Evolutionary conservation across 2,329 filamentous ascomycete species (phyloP).

Genomic region (Metarhizium sp.): DNA sequence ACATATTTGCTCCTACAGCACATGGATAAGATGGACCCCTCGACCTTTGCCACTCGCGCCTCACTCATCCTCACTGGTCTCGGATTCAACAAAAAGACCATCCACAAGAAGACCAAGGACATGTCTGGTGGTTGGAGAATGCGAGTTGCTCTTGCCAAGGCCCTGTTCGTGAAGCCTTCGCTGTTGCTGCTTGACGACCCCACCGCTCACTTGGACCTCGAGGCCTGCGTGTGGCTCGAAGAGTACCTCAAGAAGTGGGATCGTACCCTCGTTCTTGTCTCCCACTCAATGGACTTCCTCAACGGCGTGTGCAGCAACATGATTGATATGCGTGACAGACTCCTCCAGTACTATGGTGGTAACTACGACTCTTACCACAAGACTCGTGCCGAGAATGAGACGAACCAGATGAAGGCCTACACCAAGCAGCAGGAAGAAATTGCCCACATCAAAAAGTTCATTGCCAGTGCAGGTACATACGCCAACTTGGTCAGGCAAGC

Average conservation of each 20-base stretch:
- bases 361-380: slow-evolving; percentile 99
- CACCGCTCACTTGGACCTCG: slow-evolving; percentile 96
- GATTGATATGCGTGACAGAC: slow-evolving; percentile 91
- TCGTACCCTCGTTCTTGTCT: slow-evolving; percentile 89
- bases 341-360: slow-evolving; percentile 96
- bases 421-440: slow-evolving; percentile 99
- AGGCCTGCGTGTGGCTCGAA: slow-evolving; percentile 99
- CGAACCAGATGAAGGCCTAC: slow-evolving; percentile 98
- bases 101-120: slow-evolving; percentile 99
- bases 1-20: slow-evolving; percentile 46
- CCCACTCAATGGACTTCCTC: slow-evolving; percentile 97
- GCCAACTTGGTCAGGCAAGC: slow-evolving; percentile 98
- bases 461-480: slow-evolving; percentile 98
- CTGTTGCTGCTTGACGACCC: slow-evolving; percentile 95
- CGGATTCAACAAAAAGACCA: slow-evolving; percentile 96
- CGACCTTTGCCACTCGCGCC: slow-evolving; percentile 90
- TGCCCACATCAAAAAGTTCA: slow-evolving; percentile 99
- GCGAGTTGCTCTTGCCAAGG: slow-evolving; percentile 96
- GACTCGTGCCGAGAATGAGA: slow-evolving; percentile 87
- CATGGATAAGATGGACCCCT: slow-evolving; percentile 98
- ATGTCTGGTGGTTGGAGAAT: slow-evolving; percentile 99
- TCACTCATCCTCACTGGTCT: slow-evolving; percentile 97
- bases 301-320: slow-evolving; percentile 98
- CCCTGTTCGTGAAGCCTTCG: slow-evolving; percentile 95
- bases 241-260: slow-evolving; percentile 99